A percentile compares a stretch with the other conserved stretches of the same genome.
phyloP scores from a whole-genome alignment of 768 basidiomycete species.

The Strobilomyces dryophilus region DNA sequence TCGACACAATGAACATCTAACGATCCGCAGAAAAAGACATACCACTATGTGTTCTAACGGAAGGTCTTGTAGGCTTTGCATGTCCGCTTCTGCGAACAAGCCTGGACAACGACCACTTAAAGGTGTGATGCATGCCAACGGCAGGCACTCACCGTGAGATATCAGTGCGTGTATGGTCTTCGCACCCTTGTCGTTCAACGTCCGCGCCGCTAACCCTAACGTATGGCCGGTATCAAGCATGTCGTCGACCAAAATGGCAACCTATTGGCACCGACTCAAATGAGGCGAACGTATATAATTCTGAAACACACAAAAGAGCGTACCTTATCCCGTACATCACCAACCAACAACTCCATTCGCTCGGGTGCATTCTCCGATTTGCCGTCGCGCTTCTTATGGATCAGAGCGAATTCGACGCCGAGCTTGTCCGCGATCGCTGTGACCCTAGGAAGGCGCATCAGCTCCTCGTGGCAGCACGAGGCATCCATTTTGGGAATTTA shows the following conservation, averaged over 20 bases:
- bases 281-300: background rate
- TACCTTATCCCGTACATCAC: slow-evolving; percentile 88
- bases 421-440: slow-evolving; percentile 96
- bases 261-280: slow-evolving; percentile 36
- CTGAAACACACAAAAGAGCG: background rate
- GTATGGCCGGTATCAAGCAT: slow-evolving; percentile 97
- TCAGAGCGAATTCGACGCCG: slow-evolving; percentile 91
- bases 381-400: slow-evolving; percentile 84
- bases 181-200: slow-evolving; percentile 88
- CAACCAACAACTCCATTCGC: slow-evolving; percentile 90
- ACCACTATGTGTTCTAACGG: slow-evolving; percentile 87
- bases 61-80: slow-evolving; percentile 61
- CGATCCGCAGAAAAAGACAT: slow-evolving; percentile 21
- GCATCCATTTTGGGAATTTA: slow-evolving; percentile 8
- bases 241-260: slow-evolving; percentile 95
- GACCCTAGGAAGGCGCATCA: slow-evolving; percentile 50
- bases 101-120: slow-evolving; percentile 40
- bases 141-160: slow-evolving; percentile 69
- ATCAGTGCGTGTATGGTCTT: slow-evolving; percentile 82
- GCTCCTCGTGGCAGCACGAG: background rate
- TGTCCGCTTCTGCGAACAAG: slow-evolving; percentile 72
- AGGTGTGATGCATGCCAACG: slow-evolving; percentile 4
- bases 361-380: slow-evolving; percentile 64
- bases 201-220: slow-evolving; percentile 76
- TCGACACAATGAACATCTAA: slow-evolving; percentile 1